Base-by-base conservation (phyloP, 2,329 filamentous ascomycete genomes). In the Thelonectria discophora region DNA sequence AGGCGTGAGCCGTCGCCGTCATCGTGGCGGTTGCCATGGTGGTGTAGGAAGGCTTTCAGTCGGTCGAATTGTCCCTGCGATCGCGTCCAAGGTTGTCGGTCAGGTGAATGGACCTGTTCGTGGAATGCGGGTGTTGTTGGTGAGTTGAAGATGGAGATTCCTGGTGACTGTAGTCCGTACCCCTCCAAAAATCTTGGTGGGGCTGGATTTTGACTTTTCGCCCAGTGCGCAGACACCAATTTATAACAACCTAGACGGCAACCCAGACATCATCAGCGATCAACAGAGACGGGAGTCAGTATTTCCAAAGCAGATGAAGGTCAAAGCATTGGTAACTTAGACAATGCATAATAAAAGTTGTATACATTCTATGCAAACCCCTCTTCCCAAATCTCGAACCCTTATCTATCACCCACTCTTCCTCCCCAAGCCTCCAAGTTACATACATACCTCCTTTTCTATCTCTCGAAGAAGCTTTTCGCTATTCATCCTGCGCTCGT, bases 1-100 rank as follows among this genome's bases (percentile, higher is more conserved):
- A 88, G 64, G 78, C 82, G 65, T 76, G 67, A 27, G 78, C 81
- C 48, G 90, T 89, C 82, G 90, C 72, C 24, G 80, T 83, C 57
- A 90, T 89, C 82, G 93, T 93, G 64, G 75, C 79, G 55, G 79
- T 81, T 51, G 75, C 76, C 79, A 80, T 81, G 56, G 50, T 67
- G n/a, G 50, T 45, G 34, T 15, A 15, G 12, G 5, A 15, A 37
- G 34, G 4, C 3, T 37, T 32, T 50, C 24, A 11, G 12, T 50
- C 30, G 45, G n/a, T 30, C 3, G 9, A 15, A 5, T 27, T 55
- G 27, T 17, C 12, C 46, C 21, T 39, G 13, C 10, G 24, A 5
- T 15, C n/a, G 24, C 12, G 34, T 37, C 15, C 5, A 15, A 11
- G 34, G 11, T 37, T 37, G 34, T 37, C 15, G 34, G 3, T 37